Conservation (phyloP, 768 basidiomycete species). For the Tylopilus plumbeoviolaceoides region DNA sequence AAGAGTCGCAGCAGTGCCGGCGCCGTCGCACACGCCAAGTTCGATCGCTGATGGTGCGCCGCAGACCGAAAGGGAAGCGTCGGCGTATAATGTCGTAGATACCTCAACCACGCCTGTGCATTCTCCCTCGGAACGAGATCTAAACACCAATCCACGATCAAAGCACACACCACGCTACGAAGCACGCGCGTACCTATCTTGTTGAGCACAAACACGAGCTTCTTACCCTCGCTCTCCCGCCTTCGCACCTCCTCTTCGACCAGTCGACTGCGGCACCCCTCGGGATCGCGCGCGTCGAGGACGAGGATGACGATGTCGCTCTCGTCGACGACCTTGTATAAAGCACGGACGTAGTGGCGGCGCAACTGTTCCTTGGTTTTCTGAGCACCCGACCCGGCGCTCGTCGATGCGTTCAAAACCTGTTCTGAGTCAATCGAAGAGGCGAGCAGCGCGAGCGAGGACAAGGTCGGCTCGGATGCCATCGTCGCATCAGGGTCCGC, state of each 20-base stretch:
- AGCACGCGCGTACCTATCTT: slow-evolving; percentile 73
- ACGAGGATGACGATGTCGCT: slow-evolving; percentile 89
- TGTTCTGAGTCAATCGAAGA: slow-evolving; percentile 24
- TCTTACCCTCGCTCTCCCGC: slow-evolving; percentile 85
- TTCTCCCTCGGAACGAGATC: slow-evolving; percentile 88
- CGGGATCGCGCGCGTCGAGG: slow-evolving; percentile 92
- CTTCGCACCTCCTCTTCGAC: slow-evolving; percentile 93
- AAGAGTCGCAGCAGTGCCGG: slow-evolving; percentile 76
- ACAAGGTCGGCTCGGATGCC: slow-evolving; percentile 70
- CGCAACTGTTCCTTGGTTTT: slow-evolving; percentile 70
- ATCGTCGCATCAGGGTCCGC: slow-evolving; percentile 55
- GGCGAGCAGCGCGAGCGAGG: slow-evolving; percentile 53
- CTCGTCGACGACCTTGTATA: slow-evolving; percentile 92
- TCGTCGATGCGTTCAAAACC: slow-evolving; percentile 25
- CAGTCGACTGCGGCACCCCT: slow-evolving; percentile 85
- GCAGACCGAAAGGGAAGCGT: slow-evolving; percentile 88
- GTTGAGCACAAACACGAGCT: slow-evolving; percentile 90
- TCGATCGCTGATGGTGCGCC: slow-evolving; percentile 70
- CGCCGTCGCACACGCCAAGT: slow-evolving; percentile 75
- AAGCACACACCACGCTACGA: not conserved
- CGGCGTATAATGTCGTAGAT: slow-evolving; percentile 89
- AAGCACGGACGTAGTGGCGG: slow-evolving; percentile 68
- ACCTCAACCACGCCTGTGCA: slow-evolving; percentile 84
- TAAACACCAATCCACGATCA: slow-evolving; percentile 24
- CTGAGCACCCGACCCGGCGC: slow-evolving; percentile 26